phyloP scores from a whole-genome alignment of 179 eudicot species.

The Carnegiea gigantea region DNA sequence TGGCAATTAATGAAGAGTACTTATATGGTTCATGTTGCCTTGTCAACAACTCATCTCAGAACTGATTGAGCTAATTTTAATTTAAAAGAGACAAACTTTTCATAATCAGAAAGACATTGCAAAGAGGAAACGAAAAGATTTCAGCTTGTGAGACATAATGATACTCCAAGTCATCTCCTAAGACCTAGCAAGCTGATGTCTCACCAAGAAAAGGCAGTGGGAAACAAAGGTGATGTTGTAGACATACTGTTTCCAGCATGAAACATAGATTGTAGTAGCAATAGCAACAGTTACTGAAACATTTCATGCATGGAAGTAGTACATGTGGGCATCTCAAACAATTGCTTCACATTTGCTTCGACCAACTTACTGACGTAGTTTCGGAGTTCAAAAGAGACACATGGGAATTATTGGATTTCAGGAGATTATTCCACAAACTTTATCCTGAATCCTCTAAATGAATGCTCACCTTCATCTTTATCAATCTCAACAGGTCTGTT shows the following conservation, averaged over 20 bases:
- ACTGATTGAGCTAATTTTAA: not conserved
- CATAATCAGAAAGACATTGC: not conserved
- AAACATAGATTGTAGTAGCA: not conserved
- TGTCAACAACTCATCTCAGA: not conserved
- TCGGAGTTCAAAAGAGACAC: not conserved
- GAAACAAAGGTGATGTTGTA: no score
- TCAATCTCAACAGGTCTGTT: constrained; percentile 77
- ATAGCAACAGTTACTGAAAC: not conserved
- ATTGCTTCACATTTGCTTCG: not conserved
- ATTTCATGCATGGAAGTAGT: not conserved
- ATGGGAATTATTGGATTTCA: not conserved
- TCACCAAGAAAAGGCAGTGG: not conserved
- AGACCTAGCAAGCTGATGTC: not conserved
- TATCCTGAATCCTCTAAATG: not conserved
- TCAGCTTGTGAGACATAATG: not conserved
- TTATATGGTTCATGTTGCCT: not conserved
- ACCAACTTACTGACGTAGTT: not conserved
- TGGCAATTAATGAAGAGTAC: not conserved
- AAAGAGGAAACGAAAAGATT: not conserved
- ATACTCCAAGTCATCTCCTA: not conserved
- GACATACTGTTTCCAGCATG: not conserved
- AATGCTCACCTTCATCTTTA: constrained; percentile 54
- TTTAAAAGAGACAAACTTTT: not conserved
- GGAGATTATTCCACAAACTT: not conserved
- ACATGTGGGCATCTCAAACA: not conserved